These are phyloP conservation scores for Plasmodium malariae DNA, from an alignment of 169 alveolate species.

Conservation along the genomic window DNA sequence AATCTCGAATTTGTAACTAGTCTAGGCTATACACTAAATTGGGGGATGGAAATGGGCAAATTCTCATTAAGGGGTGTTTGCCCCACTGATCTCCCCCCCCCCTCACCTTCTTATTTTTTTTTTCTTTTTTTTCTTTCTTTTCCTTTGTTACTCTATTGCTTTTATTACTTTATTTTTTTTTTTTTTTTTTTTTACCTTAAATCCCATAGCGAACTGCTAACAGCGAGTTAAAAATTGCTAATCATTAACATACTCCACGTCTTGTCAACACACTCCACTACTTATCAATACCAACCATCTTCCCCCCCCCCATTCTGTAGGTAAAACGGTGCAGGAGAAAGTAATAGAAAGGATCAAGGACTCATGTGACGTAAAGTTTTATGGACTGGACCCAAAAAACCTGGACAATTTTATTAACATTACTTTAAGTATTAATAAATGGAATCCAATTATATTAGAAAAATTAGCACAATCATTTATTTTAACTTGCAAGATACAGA, in stretches of 20 bases:
- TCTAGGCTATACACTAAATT: neutral
- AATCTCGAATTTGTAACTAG: neutral
- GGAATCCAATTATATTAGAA: conserved; percentile 52
- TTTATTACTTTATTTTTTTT: neutral
- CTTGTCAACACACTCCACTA: too few relatives aligned
- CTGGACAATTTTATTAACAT: conserved; percentile 31
- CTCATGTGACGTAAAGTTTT: conserved; percentile 24
- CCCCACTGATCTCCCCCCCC: neutral
- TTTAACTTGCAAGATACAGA: conserved; percentile 34
- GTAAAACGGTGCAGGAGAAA: conserved; percentile 46
- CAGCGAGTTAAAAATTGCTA: too few relatives aligned
- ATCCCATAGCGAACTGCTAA: too few relatives aligned
- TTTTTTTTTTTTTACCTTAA: neutral
- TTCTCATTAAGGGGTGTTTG: too few relatives aligned
- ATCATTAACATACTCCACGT: too few relatives aligned
- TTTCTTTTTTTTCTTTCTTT: neutral
- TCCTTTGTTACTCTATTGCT: neutral
- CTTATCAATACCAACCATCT: neutral
- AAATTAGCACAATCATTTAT: conserved; percentile 21
- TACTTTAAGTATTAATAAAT: conserved; percentile 23
- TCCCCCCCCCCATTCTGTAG: neutral
- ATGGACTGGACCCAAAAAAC: conserved; percentile 15
- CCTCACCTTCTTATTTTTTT: too few relatives aligned
- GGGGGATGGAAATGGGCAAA: too few relatives aligned
- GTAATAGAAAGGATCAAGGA: conserved; percentile 3